These are phyloP conservation scores for Ottelia alismoides DNA, from an alignment of 106 monocot species.

Conservation along the genomic window DNA sequence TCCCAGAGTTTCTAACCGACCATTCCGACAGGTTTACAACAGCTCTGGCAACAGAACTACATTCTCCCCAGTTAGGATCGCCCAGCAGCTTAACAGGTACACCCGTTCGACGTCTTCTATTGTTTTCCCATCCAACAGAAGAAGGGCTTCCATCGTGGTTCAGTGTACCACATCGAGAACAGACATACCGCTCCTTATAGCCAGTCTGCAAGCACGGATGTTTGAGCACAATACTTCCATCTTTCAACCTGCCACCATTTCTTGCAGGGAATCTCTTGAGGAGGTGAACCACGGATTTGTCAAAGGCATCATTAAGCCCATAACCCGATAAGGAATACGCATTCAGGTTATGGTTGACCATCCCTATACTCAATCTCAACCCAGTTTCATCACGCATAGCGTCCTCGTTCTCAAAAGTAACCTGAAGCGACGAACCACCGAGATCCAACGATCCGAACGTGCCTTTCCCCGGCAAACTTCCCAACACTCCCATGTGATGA, in stretches of 20 bases:
- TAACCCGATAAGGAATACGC: conserved; percentile 88
- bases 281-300: conserved; percentile 69
- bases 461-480: conserved; percentile 23
- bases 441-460: conserved; percentile 87
- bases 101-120: conserved; percentile 20
- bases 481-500: conserved; percentile 54
- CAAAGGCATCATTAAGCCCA: conserved; percentile 95
- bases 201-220: conserved; percentile 89
- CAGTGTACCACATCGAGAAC: conserved; percentile 49
- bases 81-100: conserved; percentile 42
- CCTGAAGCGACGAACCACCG: conserved; percentile 93
- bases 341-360: conserved; percentile 55
- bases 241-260: conserved; percentile 5
- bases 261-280: conserved; percentile 15
- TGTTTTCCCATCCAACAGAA: conserved; percentile 12
- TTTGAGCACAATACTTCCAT: conserved; percentile 38
- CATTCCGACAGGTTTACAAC: conserved; percentile 72
- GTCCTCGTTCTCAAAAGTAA: conserved; percentile 76
- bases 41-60: conserved; percentile 61
- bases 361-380: conserved; percentile 59
- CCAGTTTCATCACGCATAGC: conserved; percentile 33
- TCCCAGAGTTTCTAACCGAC: conserved; percentile 30
- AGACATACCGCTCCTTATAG: conserved; percentile 60
- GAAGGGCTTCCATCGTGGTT: conserved; percentile 46
- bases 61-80: conserved; percentile 64